phyloP scores from a whole-genome alignment of 257 asterid species.

The Nyctanthes arbortristis region DNA sequence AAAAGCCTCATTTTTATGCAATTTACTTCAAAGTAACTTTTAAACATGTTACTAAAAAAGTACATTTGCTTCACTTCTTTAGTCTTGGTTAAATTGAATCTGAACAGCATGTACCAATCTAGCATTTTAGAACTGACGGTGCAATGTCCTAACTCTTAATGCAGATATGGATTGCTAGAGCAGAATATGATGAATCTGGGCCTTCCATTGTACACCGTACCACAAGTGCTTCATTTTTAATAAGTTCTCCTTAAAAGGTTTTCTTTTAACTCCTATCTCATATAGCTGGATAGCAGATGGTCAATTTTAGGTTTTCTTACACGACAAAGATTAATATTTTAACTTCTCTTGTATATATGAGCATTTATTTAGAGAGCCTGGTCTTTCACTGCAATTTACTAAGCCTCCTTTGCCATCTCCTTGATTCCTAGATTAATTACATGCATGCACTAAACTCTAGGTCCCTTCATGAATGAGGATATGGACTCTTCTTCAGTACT shows the following conservation, averaged over 20 bases:
- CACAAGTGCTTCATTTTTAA: conserved; percentile 20
- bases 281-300: neutral
- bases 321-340: too few species aligned
- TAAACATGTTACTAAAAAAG: neutral
- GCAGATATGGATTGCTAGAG: conserved; percentile 29
- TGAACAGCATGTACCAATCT: neutral
- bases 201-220: conserved; percentile 28
- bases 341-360: too few species aligned
- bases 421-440: neutral
- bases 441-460: neutral
- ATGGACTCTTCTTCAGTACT: too few species aligned
- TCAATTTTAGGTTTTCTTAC: neutral
- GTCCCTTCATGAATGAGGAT: too few species aligned
- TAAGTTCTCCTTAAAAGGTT: neutral
- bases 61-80: neutral
- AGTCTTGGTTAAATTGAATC: neutral
- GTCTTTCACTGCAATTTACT: neutral
- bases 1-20: too few species aligned
- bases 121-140: neutral
- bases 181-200: conserved; percentile 20
- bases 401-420: neutral
- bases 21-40: too few species aligned
- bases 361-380: too few species aligned
- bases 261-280: neutral
- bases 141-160: neutral